Evolutionary conservation across 2,329 filamentous ascomycete species (phyloP), one percentile per base, ranked within the genome.

Genomic region (Dactylonectria macrodidyma): DNA sequence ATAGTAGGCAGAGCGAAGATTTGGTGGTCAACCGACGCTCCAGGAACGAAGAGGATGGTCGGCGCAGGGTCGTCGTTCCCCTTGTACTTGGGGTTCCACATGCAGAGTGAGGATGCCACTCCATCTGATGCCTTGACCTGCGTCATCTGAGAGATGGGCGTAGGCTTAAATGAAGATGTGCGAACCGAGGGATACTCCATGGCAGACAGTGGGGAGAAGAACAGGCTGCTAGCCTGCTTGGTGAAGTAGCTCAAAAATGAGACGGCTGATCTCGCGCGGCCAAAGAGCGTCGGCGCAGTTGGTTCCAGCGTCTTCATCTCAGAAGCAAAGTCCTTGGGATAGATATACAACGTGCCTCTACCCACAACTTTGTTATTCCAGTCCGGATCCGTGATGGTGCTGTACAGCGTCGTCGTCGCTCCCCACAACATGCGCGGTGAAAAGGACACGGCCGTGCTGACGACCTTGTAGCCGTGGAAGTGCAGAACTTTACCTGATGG

Each of bases 1-100:
- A 92, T 89, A 2, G 89, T 91, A 2, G 89, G 89, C 24, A 90
- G 81, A 0, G 89, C 86, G 70, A 84, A 92, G 62, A 91, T 89
- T 69, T 88, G 86, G 72, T 92, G 87, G 76, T 91, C 88, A 1
- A 91, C 89, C 0, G 88, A 84, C 0, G 89, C 89, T n/a, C 90
- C 90, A 0, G 89, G 88, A 47, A 92, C 82, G 81, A 92, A 85
- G 62, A 92, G 85, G 11, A 92, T 80, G 63, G 56, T 50, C 14
- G 62, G 62, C 3, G 44, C 33, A 5, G 22, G 4, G 10, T 58
- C 50, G 2, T 19, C 6, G 1, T 24, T 26, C 3, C 26, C 41
- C 9, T 38, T 48, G 86, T 85, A 73, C 24, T 50, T 60, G 33
- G 89, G 84, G 65, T 89, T 84, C 87, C 88, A 91, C 74, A 89